phyloP scores from a whole-genome alignment of 2,329 filamentous ascomycete genomes.

The Diaporthe destruens region DNA sequence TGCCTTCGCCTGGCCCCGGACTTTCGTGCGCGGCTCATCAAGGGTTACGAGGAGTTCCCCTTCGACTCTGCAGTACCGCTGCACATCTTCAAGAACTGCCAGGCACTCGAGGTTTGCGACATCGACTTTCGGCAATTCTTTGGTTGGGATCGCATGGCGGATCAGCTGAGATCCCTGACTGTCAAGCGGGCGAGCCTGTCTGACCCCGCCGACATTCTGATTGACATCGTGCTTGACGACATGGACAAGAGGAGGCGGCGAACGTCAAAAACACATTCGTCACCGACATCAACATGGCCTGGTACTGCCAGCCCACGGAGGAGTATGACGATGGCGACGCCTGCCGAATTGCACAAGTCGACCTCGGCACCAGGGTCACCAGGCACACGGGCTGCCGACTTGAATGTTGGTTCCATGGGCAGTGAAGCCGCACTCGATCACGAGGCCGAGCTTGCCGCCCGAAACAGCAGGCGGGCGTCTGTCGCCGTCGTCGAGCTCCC shows the following conservation, averaged over 20 bases:
- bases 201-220: conserved; percentile 89
- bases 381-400: conserved; percentile 59
- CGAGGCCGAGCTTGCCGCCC: conserved; percentile 50
- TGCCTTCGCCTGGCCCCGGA: conserved; percentile 92
- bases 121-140: conserved; percentile 98
- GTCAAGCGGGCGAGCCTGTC: conserved; percentile 90
- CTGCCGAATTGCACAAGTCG: conserved; percentile 76
- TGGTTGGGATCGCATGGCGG: conserved; percentile 94
- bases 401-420: conserved; percentile 71
- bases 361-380: conserved; percentile 76
- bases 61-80: conserved; percentile 97
- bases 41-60: conserved; percentile 96
- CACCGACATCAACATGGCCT: conserved; percentile 79
- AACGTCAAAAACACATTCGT: conserved; percentile 86
- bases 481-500: conserved; percentile 59
- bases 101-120: conserved; percentile 92
- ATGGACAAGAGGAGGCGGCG: conserved; percentile 92
- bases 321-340: conserved; percentile 71
- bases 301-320: conserved; percentile 67
- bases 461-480: conserved; percentile 57
- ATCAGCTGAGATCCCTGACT: conserved; percentile 90
- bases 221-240: conserved; percentile 95
- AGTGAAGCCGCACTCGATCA: conserved; percentile 64
- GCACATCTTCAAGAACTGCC: conserved; percentile 97
- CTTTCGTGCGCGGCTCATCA: conserved; percentile 88